Evolutionary conservation across 2,329 filamentous ascomycete species (phyloP).

Genomic region (Colletotrichum tamarilloi): DNA sequence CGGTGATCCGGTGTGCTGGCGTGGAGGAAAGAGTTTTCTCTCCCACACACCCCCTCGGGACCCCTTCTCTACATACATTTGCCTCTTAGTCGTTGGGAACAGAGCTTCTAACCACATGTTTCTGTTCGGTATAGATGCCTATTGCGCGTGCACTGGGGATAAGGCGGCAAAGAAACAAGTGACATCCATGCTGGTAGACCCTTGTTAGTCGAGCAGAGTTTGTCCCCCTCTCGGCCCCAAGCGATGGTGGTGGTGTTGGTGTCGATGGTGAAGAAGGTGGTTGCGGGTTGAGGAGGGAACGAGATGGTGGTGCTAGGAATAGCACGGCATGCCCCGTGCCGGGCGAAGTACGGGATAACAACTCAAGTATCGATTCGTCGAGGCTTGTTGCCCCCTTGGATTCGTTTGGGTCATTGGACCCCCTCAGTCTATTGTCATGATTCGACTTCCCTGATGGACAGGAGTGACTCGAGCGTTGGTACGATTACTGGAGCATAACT

Average conservation of each 20-base stretch:
- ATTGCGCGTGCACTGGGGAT: not conserved
- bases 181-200: not conserved
- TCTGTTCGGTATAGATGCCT: not conserved
- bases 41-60: not conserved
- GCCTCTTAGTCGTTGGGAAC: not conserved
- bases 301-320: constrained; percentile 15
- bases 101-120: not conserved
- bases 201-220: constrained; percentile 10
- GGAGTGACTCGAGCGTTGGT: not conserved
- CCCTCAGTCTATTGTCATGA: not conserved
- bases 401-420: not conserved
- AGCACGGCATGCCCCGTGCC: constrained; percentile 23
- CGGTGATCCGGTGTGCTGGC: not conserved
- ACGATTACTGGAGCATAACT: not conserved
- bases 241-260: not conserved
- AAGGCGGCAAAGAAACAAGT: not conserved
- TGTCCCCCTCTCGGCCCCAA: constrained; percentile 2
- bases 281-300: not conserved
- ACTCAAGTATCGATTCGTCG: not conserved
- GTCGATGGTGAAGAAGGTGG: not conserved
- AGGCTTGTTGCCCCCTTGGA: not conserved
- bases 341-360: not conserved
- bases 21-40: not conserved
- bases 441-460: not conserved
- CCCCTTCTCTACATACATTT: not conserved